phyloP scores from a whole-genome alignment of 768 basidiomycete species.

The Russula abietina region DNA sequence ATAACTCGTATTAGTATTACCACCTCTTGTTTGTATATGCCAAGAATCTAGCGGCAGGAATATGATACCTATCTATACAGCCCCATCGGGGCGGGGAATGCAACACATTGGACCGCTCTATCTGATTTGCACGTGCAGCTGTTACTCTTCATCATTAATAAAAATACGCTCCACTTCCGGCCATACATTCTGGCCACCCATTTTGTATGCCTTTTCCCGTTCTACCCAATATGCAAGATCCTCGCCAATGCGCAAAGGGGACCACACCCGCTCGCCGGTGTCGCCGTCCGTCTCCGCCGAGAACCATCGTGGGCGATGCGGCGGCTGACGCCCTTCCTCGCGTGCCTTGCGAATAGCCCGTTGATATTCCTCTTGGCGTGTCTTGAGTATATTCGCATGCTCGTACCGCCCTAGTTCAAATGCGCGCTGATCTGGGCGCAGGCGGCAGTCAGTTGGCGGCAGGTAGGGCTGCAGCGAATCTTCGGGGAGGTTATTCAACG shows the following conservation, averaged over 20 bases:
- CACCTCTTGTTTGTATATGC: not conserved
- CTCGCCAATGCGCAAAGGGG: constrained; percentile 48
- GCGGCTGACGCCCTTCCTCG: constrained; percentile 65
- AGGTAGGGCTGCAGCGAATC: constrained; percentile 64
- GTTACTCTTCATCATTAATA: constrained; percentile 49
- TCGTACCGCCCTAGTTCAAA: constrained; percentile 89
- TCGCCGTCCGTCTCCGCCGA: constrained; percentile 74
- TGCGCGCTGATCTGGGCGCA: constrained; percentile 89
- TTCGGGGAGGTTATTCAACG: constrained; percentile 80
- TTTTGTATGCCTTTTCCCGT: constrained; percentile 56
- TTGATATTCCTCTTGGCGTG: constrained; percentile 79
- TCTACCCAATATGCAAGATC: constrained; percentile 80
- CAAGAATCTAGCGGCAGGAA: not conserved
- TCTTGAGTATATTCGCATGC: constrained; percentile 73
- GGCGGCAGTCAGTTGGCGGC: constrained; percentile 85
- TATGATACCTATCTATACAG: constrained; percentile 9
- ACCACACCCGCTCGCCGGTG: constrained; percentile 86
- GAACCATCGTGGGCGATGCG: constrained; percentile 87
- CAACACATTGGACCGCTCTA: constrained; percentile 35
- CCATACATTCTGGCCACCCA: constrained; percentile 44
- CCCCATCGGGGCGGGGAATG: constrained; percentile 15
- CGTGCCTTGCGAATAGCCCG: constrained; percentile 59
- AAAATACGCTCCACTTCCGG: constrained; percentile 76
- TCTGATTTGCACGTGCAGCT: constrained; percentile 28
- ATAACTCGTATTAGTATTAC: not conserved